A percentile compares a stretch with the other conserved stretches of the same genome.
phyloP scores from a whole-genome alignment of 2,329 filamentous ascomycete species.

The Alternaria alternata region DNA sequence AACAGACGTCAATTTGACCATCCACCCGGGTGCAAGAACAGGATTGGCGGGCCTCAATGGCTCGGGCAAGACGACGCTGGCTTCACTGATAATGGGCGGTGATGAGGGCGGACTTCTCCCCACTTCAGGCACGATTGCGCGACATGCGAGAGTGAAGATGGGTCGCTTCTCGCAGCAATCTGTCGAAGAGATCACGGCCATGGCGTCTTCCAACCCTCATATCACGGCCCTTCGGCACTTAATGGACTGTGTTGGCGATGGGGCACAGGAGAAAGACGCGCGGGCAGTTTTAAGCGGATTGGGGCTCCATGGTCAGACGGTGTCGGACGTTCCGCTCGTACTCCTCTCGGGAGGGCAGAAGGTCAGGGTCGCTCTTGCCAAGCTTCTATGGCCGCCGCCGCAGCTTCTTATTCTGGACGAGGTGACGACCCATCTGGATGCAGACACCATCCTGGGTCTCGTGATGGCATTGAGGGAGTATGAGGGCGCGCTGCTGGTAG shows the following conservation, averaged over 20 bases:
- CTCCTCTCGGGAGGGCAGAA: conserved; percentile 81
- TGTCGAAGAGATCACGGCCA: conserved; percentile 70
- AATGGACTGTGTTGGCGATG: conserved; percentile 60
- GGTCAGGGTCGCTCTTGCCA: conserved; percentile 70
- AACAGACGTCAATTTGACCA: conserved; percentile 70
- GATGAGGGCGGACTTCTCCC: conserved; percentile 56
- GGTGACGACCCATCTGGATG: conserved; percentile 85
- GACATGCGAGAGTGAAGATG: conserved; percentile 73
- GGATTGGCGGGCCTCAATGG: conserved; percentile 83
- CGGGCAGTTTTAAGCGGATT: conserved; percentile 73
- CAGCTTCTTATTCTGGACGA: conserved; percentile 81
- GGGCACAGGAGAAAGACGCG: conserved; percentile 71
- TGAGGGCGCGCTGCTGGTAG: conserved; percentile 77
- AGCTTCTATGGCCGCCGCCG: conserved; percentile 72
- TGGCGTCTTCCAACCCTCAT: conserved; percentile 60
- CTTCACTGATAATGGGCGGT: conserved; percentile 72
- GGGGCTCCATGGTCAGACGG: conserved; percentile 73
- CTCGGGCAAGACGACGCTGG: conserved; percentile 80
- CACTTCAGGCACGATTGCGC: conserved; percentile 67
- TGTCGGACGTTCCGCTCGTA: conserved; percentile 75
- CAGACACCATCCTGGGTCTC: conserved; percentile 78
- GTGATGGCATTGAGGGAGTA: conserved; percentile 71
- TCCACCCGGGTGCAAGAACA: conserved; percentile 76
- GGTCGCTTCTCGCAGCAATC: conserved; percentile 85
- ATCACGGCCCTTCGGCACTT: conserved; percentile 73